Base-by-base conservation (phyloP, 352 stramenopile species). In the Globisporangium cystogenes region DNA sequence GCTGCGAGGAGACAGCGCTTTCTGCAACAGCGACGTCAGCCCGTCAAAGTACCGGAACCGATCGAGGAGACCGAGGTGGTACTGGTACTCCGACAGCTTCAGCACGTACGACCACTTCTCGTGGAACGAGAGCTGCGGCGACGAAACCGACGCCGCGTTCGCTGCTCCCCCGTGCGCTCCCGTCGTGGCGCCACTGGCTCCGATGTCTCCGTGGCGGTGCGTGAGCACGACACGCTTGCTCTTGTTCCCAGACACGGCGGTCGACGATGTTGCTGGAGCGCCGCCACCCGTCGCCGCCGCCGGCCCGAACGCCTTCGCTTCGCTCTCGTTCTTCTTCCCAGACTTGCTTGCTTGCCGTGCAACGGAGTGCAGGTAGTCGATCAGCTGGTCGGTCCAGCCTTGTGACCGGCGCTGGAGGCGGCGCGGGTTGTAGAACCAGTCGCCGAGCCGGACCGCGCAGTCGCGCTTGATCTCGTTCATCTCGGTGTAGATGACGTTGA, bases 401-500 rank as follows among this genome's bases (percentile, higher is more conserved):
- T 87, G 73, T 21, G 74, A 77, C 29, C 83, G 74, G 18, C 82
- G 72, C 42, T 90, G 73, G 10, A 86, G 72, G 20, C 82, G 79
- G 24, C 80, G 67, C 7, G 84, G 80, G 46, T 83, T 88, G 65
- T 80, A 88, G 46, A 95, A 92, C 81, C 77, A 91, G 50, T 95
- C 84, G 3, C 79, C 80, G 31, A 65, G 69, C 21, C 84, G 72
- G 35, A 82, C 56, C 10, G 64, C 56, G 5, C 67, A 76, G 45
- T 91, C 82, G 0, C 80, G 76, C 62, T 90, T 82, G 41, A 93
- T 85, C 45, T 90, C 82, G 43, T 90, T 75, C 71, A 92, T 82
- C 55, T 95, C 84, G 24, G 84, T 87, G 60, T 93, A 95, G 36
- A 95, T 73, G 18, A 95, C 84, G 60, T 95, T 95, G 29, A 91